phyloP scores from a whole-genome alignment of 1,284 basidiomycete species.

The Cystobasidiaceae sp. region DNA sequence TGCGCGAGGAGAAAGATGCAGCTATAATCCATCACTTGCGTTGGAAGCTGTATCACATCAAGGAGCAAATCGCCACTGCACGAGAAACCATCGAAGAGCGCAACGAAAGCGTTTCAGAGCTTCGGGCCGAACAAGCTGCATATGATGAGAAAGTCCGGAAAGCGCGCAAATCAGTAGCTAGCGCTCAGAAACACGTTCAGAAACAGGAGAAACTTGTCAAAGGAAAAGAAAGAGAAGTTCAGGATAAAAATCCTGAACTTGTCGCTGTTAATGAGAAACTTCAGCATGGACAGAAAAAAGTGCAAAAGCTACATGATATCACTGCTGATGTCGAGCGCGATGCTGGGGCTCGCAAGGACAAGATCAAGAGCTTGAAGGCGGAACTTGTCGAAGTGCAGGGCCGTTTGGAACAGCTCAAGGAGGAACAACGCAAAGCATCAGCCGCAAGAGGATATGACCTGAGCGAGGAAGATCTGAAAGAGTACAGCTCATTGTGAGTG shows the following conservation, averaged over 20 bases:
- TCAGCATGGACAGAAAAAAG: conserved; percentile 59
- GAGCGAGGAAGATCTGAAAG: conserved; percentile 73
- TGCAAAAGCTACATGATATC: conserved; percentile 68
- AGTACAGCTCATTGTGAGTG: conserved; percentile 76
- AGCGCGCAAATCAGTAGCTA: conserved; percentile 72
- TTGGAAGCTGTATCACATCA: conserved; percentile 87
- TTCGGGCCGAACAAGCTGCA: conserved; percentile 61
- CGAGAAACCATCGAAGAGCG: conserved; percentile 64
- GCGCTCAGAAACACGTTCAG: conserved; percentile 64
- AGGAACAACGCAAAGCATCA: conserved; percentile 68
- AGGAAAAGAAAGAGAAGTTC: conserved; percentile 73
- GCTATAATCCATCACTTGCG: conserved; percentile 74
- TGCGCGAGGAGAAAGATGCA: conserved; percentile 70
- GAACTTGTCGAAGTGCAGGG: conserved; percentile 64
- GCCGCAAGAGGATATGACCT: conserved; percentile 66
- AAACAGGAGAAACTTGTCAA: conserved; percentile 72
- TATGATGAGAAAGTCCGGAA: conserved; percentile 68
- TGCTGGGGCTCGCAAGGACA: too few species aligned
- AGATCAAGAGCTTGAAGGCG: conserved; percentile 57
- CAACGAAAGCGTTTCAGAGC: conserved; percentile 62
- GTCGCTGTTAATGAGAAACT: conserved; percentile 54
- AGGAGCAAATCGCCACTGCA: conserved; percentile 68
- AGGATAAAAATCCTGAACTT: conserved; percentile 67
- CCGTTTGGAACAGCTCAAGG: conserved; percentile 50
- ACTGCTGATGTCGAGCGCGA: too few species aligned